Base-by-base conservation (phyloP, 1,139 yeast genomes). In the Saccharomyces hybrid region DNA sequence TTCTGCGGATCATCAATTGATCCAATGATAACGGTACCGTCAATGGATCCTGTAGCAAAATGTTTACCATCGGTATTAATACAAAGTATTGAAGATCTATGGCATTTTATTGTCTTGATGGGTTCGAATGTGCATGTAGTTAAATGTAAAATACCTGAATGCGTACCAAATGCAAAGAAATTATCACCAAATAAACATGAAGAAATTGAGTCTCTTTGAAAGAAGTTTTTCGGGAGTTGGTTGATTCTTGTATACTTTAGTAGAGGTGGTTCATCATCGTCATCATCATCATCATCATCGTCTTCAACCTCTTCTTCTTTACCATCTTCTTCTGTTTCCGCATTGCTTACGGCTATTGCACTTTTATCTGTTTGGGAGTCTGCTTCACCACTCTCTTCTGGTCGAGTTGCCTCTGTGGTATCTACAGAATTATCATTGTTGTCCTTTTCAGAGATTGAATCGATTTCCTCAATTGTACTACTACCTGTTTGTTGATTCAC, bases 11-110 rank as follows among this genome's bases (percentile, higher is more conserved):
- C 89, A 1, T 61, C 58, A 0, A 87, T 74, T 0, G 91, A 80
- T 0, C 96, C 95, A 9, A 91, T 80, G 0, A 88, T 90, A 0
- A 91, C 86, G 0, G 96, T 87, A 0, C 99, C 98, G 67, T 93
- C 98, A 76, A 91, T 85, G 0, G 97, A 89, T 0, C 91, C 96
- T 0, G 95, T 84, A 0, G 91, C 95, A 61, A 91, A 81, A 63
- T 78, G 83, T 11, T 71, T 70, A 0, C 95, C 95, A 64, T 89
- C 96, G 0, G 87, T 80, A 55, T 84, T 81, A 2, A 84, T 73
- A 0, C 89, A 81, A 48, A 91, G 72, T 1, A 93, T 81, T 0
- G 97, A 88, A 0, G 98, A 93, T 50, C 88, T 75, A 63, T 95
- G 97, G 0, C 95, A 93, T 61, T 88, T 81, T 59, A 88, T 79